Evolutionary conservation across 2,329 filamentous ascomycete species (phyloP).

Genomic region (Rasamsonia emersonii): DNA sequence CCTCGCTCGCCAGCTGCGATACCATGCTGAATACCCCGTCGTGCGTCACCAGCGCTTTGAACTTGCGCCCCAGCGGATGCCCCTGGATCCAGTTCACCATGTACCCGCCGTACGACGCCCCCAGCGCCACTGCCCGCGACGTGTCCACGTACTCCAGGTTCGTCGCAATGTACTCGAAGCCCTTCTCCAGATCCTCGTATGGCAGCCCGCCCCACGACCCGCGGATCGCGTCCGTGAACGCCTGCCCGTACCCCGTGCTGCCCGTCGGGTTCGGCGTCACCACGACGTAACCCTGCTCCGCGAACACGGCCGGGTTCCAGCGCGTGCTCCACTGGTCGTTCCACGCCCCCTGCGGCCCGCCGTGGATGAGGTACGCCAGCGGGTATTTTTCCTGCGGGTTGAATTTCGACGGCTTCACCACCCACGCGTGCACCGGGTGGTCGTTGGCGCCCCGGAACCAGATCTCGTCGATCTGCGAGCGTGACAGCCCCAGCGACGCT

Average conservation of each 20-base stretch:
- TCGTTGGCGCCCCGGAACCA: slow-evolving; percentile 40
- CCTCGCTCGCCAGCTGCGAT: slow-evolving; percentile 39
- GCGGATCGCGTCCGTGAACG: slow-evolving; percentile 44
- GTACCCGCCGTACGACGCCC: slow-evolving; percentile 51
- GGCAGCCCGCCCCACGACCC: slow-evolving; percentile 47
- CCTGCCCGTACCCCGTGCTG: slow-evolving; percentile 49
- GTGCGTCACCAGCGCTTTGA: slow-evolving; percentile 50
- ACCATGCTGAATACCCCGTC: slow-evolving; percentile 41
- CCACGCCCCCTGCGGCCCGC: slow-evolving; percentile 45
- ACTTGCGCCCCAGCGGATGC: slow-evolving; percentile 45
- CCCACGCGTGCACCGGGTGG: slow-evolving; percentile 37
- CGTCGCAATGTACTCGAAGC: slow-evolving; percentile 44
- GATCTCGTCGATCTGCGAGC: slow-evolving; percentile 35
- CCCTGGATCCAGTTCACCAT: slow-evolving; percentile 54
- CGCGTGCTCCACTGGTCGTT: slow-evolving; percentile 47
- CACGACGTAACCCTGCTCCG: slow-evolving; percentile 53
- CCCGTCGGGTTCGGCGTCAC: slow-evolving; percentile 53
- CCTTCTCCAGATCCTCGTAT: slow-evolving; percentile 48
- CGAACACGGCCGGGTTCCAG: slow-evolving; percentile 50
- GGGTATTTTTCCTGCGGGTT: slow-evolving; percentile 42
- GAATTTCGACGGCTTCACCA: slow-evolving; percentile 41
- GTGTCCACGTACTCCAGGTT: slow-evolving; percentile 47
- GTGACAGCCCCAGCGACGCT: slow-evolving; percentile 32
- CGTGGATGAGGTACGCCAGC: slow-evolving; percentile 46
- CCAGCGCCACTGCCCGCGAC: slow-evolving; percentile 44